phyloP scores from a whole-genome alignment of 805 yeast genomes.

The Pichia kluyveri region DNA sequence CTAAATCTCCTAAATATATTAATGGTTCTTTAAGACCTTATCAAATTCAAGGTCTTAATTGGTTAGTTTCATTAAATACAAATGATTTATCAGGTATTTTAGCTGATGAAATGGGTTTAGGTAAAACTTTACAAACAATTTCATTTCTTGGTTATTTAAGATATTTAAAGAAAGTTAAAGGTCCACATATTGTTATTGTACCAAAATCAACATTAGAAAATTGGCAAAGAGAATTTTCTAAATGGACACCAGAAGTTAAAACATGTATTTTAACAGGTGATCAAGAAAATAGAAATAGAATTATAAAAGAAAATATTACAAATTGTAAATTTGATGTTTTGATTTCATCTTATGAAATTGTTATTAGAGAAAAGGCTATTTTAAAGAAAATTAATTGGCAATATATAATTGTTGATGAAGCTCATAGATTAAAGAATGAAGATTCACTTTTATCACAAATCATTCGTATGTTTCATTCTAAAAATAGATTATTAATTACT shows the following conservation, averaged over 20 bases:
- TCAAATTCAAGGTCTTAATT: slow-evolving; percentile 73
- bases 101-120: slow-evolving; percentile 84
- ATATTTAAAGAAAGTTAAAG: slow-evolving; percentile 47
- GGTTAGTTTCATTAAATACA: slow-evolving; percentile 63
- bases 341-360: slow-evolving; percentile 66
- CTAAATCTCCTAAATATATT: slow-evolving; percentile 43
- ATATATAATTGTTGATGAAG: slow-evolving; percentile 73
- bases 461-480: slow-evolving; percentile 61
- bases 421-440: slow-evolving; percentile 76
- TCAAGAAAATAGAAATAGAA: slow-evolving; percentile 51
- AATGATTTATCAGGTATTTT: slow-evolving; percentile 66
- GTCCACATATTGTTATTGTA: slow-evolving; percentile 69
- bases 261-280: slow-evolving; percentile 68
- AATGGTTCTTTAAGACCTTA: slow-evolving; percentile 61
- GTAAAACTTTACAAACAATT: slow-evolving; percentile 74
- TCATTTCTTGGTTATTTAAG: slow-evolving; percentile 67
- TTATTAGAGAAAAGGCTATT: slow-evolving; percentile 62
- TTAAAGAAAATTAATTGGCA: slow-evolving; percentile 66
- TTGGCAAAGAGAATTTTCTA: slow-evolving; percentile 69
- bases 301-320: slow-evolving; percentile 42
- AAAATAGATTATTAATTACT: slow-evolving; percentile 62
- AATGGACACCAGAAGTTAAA: slow-evolving; percentile 74
- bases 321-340: slow-evolving; percentile 65
- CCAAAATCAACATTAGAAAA: slow-evolving; percentile 78
- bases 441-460: slow-evolving; percentile 66